phyloP scores from a whole-genome alignment of 2,329 filamentous ascomycete species.

The Colletotrichum sp. region DNA sequence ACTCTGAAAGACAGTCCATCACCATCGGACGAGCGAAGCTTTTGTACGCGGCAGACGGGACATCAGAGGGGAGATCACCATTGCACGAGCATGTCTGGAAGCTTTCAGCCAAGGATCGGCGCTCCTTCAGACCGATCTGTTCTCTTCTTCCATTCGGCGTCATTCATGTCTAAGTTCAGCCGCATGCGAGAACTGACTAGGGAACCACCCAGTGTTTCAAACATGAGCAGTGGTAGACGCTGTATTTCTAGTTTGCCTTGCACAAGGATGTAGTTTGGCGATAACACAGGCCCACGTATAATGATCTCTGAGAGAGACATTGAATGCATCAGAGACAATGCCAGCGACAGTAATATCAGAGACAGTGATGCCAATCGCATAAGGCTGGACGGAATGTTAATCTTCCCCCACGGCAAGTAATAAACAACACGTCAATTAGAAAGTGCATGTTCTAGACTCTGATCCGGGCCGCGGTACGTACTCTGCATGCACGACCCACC shows the following conservation, averaged over 20 bases:
- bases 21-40: slow-evolving; percentile 5
- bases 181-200: not conserved
- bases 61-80: not conserved
- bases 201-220: slow-evolving; percentile 4
- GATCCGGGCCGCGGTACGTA: not conserved
- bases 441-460: slow-evolving; percentile 4
- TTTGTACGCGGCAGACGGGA: not conserved
- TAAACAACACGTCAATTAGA: not conserved
- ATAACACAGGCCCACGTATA: not conserved
- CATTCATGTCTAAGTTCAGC: not conserved
- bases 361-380: not conserved
- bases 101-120: not conserved
- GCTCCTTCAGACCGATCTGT: not conserved
- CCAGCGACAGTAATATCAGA: not conserved
- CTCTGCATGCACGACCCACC: not conserved
- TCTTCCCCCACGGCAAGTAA: not conserved
- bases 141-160: not conserved
- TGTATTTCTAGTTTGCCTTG: not conserved
- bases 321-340: not conserved
- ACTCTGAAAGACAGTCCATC: not conserved
- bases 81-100: not conserved
- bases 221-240: not conserved
- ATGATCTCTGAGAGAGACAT: not conserved
- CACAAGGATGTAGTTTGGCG: not conserved
- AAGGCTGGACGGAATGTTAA: slow-evolving; percentile 8